phyloP scores from a whole-genome alignment of 2,329 filamentous ascomycete genomes.

The Colletotrichum liriopes region DNA sequence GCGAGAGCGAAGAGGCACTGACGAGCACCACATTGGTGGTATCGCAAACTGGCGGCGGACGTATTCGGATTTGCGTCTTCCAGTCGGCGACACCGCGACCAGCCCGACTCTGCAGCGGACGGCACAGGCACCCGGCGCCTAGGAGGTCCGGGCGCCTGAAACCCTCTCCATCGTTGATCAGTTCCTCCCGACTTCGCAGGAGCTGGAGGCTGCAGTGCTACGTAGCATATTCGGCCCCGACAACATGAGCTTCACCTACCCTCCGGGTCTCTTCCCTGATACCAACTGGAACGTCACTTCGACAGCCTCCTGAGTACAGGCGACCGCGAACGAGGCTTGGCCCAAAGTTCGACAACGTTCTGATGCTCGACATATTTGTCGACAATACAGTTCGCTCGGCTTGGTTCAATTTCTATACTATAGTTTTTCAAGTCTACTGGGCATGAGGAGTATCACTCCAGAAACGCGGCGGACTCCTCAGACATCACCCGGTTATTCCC shows the following conservation, averaged over 20 bases:
- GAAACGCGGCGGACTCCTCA: slow-evolving; percentile 5
- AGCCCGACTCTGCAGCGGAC: slow-evolving; percentile 48
- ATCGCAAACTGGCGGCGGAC: slow-evolving; percentile 45
- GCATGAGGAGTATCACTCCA: slow-evolving; percentile 10
- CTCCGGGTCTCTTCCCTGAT: not conserved
- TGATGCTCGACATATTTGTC: not conserved
- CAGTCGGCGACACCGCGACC: slow-evolving; percentile 50
- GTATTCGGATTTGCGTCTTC: slow-evolving; percentile 58
- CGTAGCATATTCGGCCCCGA: not conserved
- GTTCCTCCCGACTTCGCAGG: not conserved
- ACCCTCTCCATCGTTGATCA: not conserved
- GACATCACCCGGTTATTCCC: slow-evolving; percentile 35
- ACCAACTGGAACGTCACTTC: not conserved
- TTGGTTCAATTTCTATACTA: slow-evolving; percentile 4
- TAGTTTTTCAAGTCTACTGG: slow-evolving; percentile 10
- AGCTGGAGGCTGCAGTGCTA: not conserved
- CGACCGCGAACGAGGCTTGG: not conserved
- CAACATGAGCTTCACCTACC: not conserved
- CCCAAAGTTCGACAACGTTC: no score
- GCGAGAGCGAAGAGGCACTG: slow-evolving; percentile 36
- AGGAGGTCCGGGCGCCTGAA: slow-evolving; percentile 27
- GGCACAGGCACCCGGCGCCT: slow-evolving; percentile 51
- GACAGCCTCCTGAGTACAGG: not conserved
- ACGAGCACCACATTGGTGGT: slow-evolving; percentile 32
- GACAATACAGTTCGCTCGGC: not conserved